Evolutionary conservation across 2,329 filamentous ascomycete genomes (phyloP).

Genomic region (Thielaviopsis punctulata): DNA sequence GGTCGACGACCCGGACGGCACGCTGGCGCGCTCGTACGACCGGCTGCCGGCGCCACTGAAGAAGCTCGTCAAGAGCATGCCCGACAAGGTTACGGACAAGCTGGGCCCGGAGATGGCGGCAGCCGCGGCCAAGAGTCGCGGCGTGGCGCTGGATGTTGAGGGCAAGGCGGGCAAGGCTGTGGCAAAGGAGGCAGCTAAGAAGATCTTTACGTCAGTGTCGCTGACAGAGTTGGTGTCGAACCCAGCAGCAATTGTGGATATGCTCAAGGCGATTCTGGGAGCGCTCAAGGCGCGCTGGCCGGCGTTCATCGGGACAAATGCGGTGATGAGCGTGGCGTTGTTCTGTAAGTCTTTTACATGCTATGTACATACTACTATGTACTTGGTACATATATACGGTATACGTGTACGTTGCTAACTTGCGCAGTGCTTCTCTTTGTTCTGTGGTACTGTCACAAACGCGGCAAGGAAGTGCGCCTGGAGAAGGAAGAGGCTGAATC

Average conservation of each 20-base stretch:
- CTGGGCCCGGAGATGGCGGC: slow-evolving; percentile 72
- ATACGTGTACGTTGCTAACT: too few relatives aligned
- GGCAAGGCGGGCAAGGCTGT: slow-evolving; percentile 29
- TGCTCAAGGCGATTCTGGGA: slow-evolving; percentile 80
- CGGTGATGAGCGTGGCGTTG: slow-evolving; percentile 74
- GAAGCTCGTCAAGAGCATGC: slow-evolving; percentile 71
- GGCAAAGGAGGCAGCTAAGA: slow-evolving; percentile 45
- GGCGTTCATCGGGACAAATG: slow-evolving; percentile 77
- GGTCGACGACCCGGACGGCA: slow-evolving; percentile 42
- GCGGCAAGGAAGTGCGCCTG: slow-evolving; percentile 70
- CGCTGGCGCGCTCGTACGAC: slow-evolving; percentile 42
- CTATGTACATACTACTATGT: neutral
- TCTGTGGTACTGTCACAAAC: slow-evolving; percentile 97
- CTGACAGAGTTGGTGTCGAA: slow-evolving; percentile 69
- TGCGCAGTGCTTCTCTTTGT: slow-evolving; percentile 67
- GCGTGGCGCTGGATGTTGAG: slow-evolving; percentile 32
- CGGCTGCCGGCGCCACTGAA: slow-evolving; percentile 63
- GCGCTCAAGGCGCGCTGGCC: slow-evolving; percentile 79
- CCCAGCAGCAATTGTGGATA: slow-evolving; percentile 66
- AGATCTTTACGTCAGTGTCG: slow-evolving; percentile 51
- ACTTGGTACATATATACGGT: too few relatives aligned
- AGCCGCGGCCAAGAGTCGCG: slow-evolving; percentile 58
- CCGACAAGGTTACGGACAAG: slow-evolving; percentile 59
- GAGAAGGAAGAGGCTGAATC: slow-evolving; percentile 33
- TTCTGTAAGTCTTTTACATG: slow-evolving; percentile 45